Percentiles rank a stretch among this genome's conserved stretches.
phyloP scores from a whole-genome alignment of 208 protist species.

The Trypanosoma boissoni region DNA sequence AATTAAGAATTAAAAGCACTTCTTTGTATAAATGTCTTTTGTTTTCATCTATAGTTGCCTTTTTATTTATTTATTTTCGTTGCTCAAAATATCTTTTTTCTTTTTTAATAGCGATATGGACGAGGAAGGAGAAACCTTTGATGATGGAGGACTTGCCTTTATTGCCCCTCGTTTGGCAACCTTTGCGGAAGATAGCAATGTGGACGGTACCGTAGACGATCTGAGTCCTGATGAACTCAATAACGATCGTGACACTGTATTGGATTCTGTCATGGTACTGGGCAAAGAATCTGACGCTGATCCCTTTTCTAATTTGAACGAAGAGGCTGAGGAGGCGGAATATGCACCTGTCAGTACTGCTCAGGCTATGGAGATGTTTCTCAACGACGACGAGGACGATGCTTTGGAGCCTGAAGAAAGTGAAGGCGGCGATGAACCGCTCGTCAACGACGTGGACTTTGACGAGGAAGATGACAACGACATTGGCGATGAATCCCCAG shows the following conservation, averaged over 20 bases:
- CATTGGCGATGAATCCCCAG: constrained; percentile 1
- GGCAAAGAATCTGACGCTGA: too few species aligned
- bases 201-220: background rate
- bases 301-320: too few species aligned
- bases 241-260: constrained; percentile 3
- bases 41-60: too few species aligned
- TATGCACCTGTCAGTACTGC: too few species aligned
- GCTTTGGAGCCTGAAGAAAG: background rate
- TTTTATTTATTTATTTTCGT: too few species aligned
- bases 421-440: too few species aligned
- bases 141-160: constrained; percentile 33
- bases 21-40: too few species aligned
- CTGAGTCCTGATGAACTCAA: background rate
- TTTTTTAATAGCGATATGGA: too few species aligned
- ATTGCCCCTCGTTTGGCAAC: constrained; percentile 48
- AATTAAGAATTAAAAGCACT: too few species aligned
- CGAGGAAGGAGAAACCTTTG: constrained; percentile 14
- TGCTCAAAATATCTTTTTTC: too few species aligned
- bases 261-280: too few species aligned
- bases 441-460: background rate
- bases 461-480: constrained; percentile 18
- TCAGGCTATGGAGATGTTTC: too few species aligned
- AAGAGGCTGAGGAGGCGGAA: background rate
- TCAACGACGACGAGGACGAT: background rate
- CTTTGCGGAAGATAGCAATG: constrained; percentile 17